Percentiles rank a stretch among this genome's conserved stretches.
Evolutionary conservation across 495 filamentous ascomycete species (phyloP).

Genomic region (Pyrenopolyporus hunteri): DNA sequence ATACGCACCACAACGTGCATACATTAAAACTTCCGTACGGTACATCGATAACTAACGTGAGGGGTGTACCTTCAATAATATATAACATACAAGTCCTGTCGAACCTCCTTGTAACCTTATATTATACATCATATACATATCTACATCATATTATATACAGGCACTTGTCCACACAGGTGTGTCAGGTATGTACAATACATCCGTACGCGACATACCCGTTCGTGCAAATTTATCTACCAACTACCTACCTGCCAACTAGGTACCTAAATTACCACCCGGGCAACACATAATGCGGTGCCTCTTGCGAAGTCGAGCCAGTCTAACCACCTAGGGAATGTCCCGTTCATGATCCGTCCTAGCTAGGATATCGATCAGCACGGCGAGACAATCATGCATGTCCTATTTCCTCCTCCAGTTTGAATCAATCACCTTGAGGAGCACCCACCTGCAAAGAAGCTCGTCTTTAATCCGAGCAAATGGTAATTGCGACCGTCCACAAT

Average conservation of each 20-base stretch:
- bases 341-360: conserved; percentile 23
- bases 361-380: conserved; percentile 35
- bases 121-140: too few species aligned
- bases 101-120: too few species aligned
- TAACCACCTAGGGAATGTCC: conserved; percentile 38
- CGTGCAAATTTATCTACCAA: too few species aligned
- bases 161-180: too few species aligned
- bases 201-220: too few species aligned
- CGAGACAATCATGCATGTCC: conserved; percentile 26
- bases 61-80: too few species aligned
- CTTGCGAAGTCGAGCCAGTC: conserved; percentile 13
- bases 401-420: conserved; percentile 3
- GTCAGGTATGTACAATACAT: too few species aligned
- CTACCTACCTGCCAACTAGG: conserved; percentile 5
- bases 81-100: too few species aligned
- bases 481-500: conserved; percentile 4
- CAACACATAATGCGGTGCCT: conserved; percentile 11
- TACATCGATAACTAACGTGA: too few species aligned
- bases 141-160: conserved; percentile 8
- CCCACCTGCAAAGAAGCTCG: not conserved
- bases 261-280: conserved; percentile 4
- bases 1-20: too few species aligned
- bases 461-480: conserved; percentile 17
- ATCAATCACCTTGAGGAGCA: conserved; percentile 1
- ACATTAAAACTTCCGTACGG: too few species aligned